These are phyloP conservation scores for Pythium chondricola DNA, from an alignment of 352 stramenopile species.

Conservation along the genomic window DNA sequence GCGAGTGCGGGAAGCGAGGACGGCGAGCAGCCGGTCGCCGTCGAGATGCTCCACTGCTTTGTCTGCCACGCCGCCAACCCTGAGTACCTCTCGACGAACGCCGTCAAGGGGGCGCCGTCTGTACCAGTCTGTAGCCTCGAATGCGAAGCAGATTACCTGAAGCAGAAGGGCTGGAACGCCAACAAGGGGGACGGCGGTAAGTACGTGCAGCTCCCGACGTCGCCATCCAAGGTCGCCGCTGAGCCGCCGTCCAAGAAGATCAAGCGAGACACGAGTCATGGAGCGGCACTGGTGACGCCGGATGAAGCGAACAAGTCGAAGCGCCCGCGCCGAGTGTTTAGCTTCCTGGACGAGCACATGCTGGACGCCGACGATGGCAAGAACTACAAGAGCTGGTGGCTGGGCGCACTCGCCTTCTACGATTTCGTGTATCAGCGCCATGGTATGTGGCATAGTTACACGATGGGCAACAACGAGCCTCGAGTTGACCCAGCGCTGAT, in stretches of 20 bases:
- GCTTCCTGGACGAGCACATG: conserved; percentile 69
- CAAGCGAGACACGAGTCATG: conserved; percentile 4
- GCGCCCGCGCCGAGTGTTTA: conserved; percentile 49
- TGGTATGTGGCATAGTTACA: conserved; percentile 84
- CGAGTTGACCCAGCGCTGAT: conserved; percentile 65
- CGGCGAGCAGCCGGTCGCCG: conserved; percentile 16
- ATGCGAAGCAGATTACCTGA: conserved; percentile 56
- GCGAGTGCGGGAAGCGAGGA: conserved; percentile 4
- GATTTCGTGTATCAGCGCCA: conserved; percentile 84
- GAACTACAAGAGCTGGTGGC: conserved; percentile 85
- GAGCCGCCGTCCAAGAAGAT: conserved; percentile 38
- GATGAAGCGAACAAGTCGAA: conserved; percentile 21
- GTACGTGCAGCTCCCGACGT: conserved; percentile 20
- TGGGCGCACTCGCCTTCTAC: conserved; percentile 75
- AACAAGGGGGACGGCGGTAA: conserved; percentile 21
- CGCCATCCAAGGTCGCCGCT: conserved; percentile 6
- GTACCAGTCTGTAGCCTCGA: conserved; percentile 64
- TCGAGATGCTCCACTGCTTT: conserved; percentile 37
- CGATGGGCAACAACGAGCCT: conserved; percentile 59
- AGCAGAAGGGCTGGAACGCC: conserved; percentile 25
- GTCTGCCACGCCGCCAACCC: conserved; percentile 53
- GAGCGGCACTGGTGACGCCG: neutral
- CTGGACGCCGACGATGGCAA: conserved; percentile 62
- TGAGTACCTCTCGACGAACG: conserved; percentile 58
- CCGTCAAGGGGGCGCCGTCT: conserved; percentile 38